Percentiles rank a stretch among this genome's conserved stretches.
phyloP scores from a whole-genome alignment of 257 asterid species.

The Solanum etuberosum region DNA sequence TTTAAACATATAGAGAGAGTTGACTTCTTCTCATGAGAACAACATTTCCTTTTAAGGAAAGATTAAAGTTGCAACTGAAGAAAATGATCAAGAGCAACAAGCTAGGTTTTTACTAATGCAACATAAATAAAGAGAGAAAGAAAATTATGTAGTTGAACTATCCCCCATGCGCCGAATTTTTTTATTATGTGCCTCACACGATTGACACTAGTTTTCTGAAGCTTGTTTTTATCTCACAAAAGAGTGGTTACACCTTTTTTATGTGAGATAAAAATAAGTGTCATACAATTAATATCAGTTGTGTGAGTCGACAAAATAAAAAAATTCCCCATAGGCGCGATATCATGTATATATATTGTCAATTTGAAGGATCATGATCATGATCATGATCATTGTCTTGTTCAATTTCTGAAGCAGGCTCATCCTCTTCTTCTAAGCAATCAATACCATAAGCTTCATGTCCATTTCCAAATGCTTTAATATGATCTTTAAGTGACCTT shows the following conservation, averaged over 20 bases:
- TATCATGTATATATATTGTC: background rate
- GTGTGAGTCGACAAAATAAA: background rate
- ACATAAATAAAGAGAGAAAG: background rate
- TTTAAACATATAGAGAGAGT: background rate
- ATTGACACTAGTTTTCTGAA: background rate
- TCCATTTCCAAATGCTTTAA: slow-evolving; percentile 35
- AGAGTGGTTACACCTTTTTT: background rate
- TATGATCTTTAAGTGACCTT: slow-evolving; percentile 40
- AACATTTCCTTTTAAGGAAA: background rate
- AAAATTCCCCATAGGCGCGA: background rate
- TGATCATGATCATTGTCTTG: slow-evolving; percentile 18
- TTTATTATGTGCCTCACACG: background rate
- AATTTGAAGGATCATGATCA: background rate
- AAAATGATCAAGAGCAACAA: background rate
- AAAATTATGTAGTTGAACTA: background rate
- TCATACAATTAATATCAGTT: background rate
- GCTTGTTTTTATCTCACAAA: background rate
- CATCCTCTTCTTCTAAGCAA: slow-evolving; percentile 34
- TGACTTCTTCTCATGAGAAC: no score
- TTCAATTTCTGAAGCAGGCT: slow-evolving; percentile 35
- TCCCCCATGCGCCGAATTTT: background rate
- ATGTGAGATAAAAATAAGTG: background rate
- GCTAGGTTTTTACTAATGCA: background rate
- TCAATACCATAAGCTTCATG: slow-evolving; percentile 35
- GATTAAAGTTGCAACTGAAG: background rate